These are phyloP conservation scores for Boletus rubescentipes DNA, from an alignment of 768 basidiomycete species.

Conservation along the genomic window DNA sequence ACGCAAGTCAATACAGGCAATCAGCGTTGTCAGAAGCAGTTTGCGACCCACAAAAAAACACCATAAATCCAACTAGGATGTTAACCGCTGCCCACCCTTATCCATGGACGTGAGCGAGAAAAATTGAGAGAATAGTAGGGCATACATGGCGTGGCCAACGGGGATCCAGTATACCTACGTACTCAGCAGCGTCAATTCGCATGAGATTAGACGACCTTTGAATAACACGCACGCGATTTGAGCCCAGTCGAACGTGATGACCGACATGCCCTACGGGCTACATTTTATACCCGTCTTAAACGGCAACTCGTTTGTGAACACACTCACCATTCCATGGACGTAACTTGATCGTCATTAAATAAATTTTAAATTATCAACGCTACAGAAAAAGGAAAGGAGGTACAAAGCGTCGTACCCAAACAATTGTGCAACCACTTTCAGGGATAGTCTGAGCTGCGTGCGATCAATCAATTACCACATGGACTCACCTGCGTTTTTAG, in stretches of 20 bases:
- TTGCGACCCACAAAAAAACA: slow-evolving; percentile 60
- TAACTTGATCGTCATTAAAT: slow-evolving; percentile 20
- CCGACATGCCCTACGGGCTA: slow-evolving; percentile 54
- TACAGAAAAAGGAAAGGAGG: neutral
- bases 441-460: slow-evolving; percentile 9
- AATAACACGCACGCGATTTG: slow-evolving; percentile 47
- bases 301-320: neutral
- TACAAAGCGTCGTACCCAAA: slow-evolving; percentile 39
- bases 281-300: neutral
- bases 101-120: neutral
- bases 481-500: slow-evolving; percentile 45
- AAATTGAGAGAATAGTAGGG: neutral
- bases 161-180: slow-evolving; percentile 36
- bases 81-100: slow-evolving; percentile 78
- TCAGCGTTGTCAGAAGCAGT: neutral
- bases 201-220: neutral
- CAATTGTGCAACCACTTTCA: slow-evolving; percentile 44
- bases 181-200: neutral
- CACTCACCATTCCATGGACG: slow-evolving; percentile 45
- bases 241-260: slow-evolving; percentile 81
- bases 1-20: neutral
- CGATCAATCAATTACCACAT: slow-evolving; percentile 6
- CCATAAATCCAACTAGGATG: slow-evolving; percentile 59
- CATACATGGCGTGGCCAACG: slow-evolving; percentile 66
- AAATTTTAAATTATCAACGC: neutral